phyloP scores from a whole-genome alignment of 2,329 filamentous ascomycete species.

The Fusarium cicatricum region DNA sequence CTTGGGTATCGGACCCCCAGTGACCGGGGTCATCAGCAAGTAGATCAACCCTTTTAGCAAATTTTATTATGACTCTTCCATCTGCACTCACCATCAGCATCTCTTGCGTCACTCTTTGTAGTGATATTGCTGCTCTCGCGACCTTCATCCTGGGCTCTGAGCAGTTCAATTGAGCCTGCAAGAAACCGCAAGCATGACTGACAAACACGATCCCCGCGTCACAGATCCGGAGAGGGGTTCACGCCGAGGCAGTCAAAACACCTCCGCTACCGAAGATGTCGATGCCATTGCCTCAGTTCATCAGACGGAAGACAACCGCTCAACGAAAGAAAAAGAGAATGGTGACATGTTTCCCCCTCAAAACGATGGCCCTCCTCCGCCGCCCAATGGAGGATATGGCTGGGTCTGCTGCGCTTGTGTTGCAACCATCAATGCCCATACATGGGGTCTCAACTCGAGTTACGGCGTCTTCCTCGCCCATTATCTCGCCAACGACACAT shows the following conservation, averaged over 20 bases:
- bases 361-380: constrained; percentile 41
- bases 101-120: background rate
- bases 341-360: constrained; percentile 17
- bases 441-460: constrained; percentile 74
- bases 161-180: constrained; percentile 12
- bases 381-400: constrained; percentile 68
- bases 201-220: constrained; percentile 25
- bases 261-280: constrained; percentile 33
- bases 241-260: constrained; percentile 23
- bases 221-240: constrained; percentile 18
- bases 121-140: background rate
- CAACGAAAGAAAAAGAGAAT: constrained; percentile 19
- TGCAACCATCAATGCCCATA: constrained; percentile 70
- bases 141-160: background rate
- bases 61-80: constrained; percentile 22
- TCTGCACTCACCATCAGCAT: background rate
- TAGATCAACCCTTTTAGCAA: constrained; percentile 15
- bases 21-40: constrained; percentile 25
- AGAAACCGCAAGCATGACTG: constrained; percentile 30
- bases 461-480: constrained; percentile 64
- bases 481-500: constrained; percentile 65
- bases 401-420: constrained; percentile 53
- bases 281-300: constrained; percentile 31
- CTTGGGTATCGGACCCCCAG: constrained; percentile 3
- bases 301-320: constrained; percentile 8